phyloP scores from a whole-genome alignment of 306 rosid species.

The Acacia melanoxylon region DNA sequence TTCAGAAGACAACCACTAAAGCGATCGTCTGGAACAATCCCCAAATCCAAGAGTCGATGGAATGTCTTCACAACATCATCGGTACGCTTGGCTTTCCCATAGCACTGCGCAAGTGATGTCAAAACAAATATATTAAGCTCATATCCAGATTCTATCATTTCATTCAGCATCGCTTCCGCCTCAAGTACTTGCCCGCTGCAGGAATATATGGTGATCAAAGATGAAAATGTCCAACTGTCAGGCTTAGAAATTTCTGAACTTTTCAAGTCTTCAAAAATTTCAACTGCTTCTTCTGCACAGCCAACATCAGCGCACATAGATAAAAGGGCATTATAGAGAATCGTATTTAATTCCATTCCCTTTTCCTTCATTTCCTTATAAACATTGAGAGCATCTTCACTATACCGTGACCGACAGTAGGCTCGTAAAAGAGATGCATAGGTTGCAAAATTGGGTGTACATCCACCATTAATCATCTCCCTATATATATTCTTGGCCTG shows the following conservation, averaged over 20 bases:
- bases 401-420: conserved; percentile 63
- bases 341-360: conserved; percentile 51
- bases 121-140: conserved; percentile 71
- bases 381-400: conserved; percentile 63
- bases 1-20: conserved; percentile 86
- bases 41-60: conserved; percentile 55
- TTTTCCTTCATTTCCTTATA: conserved; percentile 84
- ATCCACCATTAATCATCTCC: conserved; percentile 69
- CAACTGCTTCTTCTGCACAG: conserved; percentile 57
- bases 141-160: conserved; percentile 78
- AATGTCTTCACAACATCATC: conserved; percentile 81
- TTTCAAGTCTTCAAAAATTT: conserved; percentile 72
- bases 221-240: conserved; percentile 82
- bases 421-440: conserved; percentile 76
- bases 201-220: conserved; percentile 80
- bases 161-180: conserved; percentile 67
- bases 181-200: conserved; percentile 62
- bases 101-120: conserved; percentile 84
- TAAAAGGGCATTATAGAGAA: conserved; percentile 69
- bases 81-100: conserved; percentile 76
- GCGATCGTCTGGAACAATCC: conserved; percentile 66
- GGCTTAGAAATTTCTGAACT: conserved; percentile 59
- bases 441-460: conserved; percentile 60
- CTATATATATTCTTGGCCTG: conserved; percentile 65
- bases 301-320: conserved; percentile 86